phyloP scores from a whole-genome alignment of 73 alveolate species.

The Blepharisma stoltei region DNA sequence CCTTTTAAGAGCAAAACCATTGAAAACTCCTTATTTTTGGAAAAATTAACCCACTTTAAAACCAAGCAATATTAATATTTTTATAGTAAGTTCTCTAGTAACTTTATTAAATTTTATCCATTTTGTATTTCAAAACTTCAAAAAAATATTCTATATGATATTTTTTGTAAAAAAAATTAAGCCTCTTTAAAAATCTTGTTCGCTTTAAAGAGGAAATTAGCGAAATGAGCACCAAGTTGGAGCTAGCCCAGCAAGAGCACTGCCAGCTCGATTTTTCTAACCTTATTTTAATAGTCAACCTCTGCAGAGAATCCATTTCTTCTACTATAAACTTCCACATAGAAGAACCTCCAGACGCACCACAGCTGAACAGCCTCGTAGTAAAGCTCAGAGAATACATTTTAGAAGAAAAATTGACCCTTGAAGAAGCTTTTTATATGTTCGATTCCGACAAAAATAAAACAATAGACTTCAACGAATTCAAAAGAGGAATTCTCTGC shows the following conservation, averaged over 20 bases:
- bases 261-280: not conserved
- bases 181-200: not conserved
- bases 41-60: too few species aligned
- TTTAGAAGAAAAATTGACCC: not conserved
- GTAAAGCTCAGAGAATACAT: not conserved
- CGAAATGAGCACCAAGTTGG: not conserved
- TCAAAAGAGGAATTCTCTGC: not conserved
- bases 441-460: not conserved
- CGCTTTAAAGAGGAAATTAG: not conserved
- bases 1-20: too few species aligned
- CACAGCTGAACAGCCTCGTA: not conserved
- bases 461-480: constrained; percentile 3
- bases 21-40: too few species aligned
- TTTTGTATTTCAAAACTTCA: too few species aligned
- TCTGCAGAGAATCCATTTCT: not conserved
- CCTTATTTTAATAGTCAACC: not conserved
- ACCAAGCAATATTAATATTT: too few species aligned
- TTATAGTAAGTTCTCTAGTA: too few species aligned
- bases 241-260: not conserved
- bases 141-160: too few species aligned
- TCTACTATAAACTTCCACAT: not conserved
- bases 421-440: not conserved
- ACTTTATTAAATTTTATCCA: too few species aligned
- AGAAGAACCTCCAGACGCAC: not conserved
- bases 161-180: too few species aligned